A percentile compares a stretch with the other conserved stretches of the same genome.
These are phyloP conservation scores for Eutypella sp. DNA, from an alignment of 2,329 filamentous ascomycete genomes.

Conservation along the genomic window DNA sequence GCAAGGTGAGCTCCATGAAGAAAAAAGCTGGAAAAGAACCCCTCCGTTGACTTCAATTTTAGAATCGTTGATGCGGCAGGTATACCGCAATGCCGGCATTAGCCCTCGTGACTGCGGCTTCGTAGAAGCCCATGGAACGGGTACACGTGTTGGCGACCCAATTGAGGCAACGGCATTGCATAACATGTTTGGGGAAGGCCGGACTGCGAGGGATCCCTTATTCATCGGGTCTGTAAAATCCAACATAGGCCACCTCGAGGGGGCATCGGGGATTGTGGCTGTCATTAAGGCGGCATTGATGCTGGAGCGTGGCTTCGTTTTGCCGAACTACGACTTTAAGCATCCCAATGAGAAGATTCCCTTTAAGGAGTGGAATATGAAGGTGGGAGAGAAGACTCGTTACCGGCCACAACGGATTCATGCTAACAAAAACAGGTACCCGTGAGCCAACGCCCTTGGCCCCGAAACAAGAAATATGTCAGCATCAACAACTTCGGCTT, in stretches of 20 bases:
- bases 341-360: slow-evolving; percentile 44
- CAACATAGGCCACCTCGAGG: slow-evolving; percentile 49
- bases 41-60: slow-evolving; percentile 11
- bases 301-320: slow-evolving; percentile 45
- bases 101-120: slow-evolving; percentile 35
- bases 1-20: slow-evolving; percentile 32
- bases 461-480: slow-evolving; percentile 42
- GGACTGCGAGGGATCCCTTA: slow-evolving; percentile 36
- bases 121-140: slow-evolving; percentile 52
- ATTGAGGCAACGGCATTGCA: slow-evolving; percentile 47
- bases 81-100: slow-evolving; percentile 36
- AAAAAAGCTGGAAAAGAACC: background rate
- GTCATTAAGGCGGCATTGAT: slow-evolving; percentile 49
- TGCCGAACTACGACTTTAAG: slow-evolving; percentile 47
- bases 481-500: slow-evolving; percentile 33
- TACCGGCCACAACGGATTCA: background rate
- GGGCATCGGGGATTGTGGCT: slow-evolving; percentile 44
- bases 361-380: slow-evolving; percentile 45
- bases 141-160: slow-evolving; percentile 51
- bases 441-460: slow-evolving; percentile 39
- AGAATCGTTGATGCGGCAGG: slow-evolving; percentile 38
- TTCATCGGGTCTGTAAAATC: slow-evolving; percentile 46
- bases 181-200: slow-evolving; percentile 35
- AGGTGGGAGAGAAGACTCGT: slow-evolving; percentile 11
- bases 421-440: slow-evolving; percentile 28